A percentile compares a stretch with the other conserved stretches of the same genome.
Evolutionary conservation across 1,284 basidiomycete genomes (phyloP).

Genomic region (Termitomyces sp.): DNA sequence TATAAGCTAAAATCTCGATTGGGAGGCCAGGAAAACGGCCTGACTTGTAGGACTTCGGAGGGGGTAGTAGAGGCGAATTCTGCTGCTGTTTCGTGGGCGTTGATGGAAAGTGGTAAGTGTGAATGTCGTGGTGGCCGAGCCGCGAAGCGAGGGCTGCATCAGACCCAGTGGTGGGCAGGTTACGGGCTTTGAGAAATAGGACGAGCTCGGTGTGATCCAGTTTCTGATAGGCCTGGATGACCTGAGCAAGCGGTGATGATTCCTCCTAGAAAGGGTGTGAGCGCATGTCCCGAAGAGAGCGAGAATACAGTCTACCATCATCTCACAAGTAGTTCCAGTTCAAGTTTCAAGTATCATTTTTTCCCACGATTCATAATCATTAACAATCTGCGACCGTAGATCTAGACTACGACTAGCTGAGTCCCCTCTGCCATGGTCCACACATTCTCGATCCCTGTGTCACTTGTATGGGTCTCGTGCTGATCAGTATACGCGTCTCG

Average conservation of each 20-base stretch:
- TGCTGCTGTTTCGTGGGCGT: slow-evolving; percentile 18
- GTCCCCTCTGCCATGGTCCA: not conserved
- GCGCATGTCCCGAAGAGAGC: not conserved
- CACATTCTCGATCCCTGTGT: slow-evolving; percentile 5
- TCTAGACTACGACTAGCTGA: not conserved
- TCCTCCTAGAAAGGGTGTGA: slow-evolving; percentile 25
- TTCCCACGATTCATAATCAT: slow-evolving; percentile 9
- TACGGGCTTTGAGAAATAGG: slow-evolving; percentile 68
- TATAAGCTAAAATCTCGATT: slow-evolving; percentile 69
- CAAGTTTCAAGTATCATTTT: slow-evolving; percentile 10
- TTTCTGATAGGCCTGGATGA: slow-evolving; percentile 63
- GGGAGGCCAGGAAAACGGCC: slow-evolving; percentile 53
- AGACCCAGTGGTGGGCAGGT: slow-evolving; percentile 55
- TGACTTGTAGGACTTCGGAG: slow-evolving; percentile 21
- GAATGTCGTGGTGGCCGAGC: slow-evolving; percentile 66
- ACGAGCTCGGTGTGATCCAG: slow-evolving; percentile 62
- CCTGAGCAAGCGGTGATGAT: slow-evolving; percentile 38
- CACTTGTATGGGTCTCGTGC: not conserved
- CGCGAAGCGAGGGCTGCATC: slow-evolving; percentile 59
- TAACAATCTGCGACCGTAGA: not conserved
- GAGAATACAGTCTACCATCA: slow-evolving; percentile 11
- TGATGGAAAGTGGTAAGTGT: slow-evolving; percentile 59
- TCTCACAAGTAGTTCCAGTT: not conserved
- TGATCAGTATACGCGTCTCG: not conserved
- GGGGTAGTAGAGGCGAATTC: slow-evolving; percentile 20